phyloP scores from a whole-genome alignment of 129 eudicot species.

The Rutidosis leptorrhynchoides region DNA sequence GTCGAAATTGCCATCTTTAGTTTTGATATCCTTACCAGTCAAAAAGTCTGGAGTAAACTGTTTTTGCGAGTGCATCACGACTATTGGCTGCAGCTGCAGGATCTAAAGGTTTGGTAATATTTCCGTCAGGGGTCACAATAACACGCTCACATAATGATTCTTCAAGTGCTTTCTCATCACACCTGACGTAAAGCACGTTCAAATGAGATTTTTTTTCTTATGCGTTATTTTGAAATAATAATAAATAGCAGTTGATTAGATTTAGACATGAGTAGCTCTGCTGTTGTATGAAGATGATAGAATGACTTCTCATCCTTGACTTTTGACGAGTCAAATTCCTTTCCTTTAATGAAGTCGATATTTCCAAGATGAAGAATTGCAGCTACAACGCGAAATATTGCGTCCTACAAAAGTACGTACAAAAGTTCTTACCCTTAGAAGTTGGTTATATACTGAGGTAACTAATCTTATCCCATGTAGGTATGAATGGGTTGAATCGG shows the following conservation, averaged over 20 bases:
- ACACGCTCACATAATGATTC: constrained; percentile 92
- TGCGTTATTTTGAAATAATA: constrained; percentile 7
- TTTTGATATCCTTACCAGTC: constrained; percentile 59
- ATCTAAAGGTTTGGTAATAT: constrained; percentile 83
- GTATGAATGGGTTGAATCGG: neutral
- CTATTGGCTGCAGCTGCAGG: constrained; percentile 81
- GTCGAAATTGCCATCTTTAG: neutral
- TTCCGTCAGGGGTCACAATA: constrained; percentile 97
- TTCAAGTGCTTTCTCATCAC: constrained; percentile 71
- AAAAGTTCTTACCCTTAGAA: constrained; percentile 4
- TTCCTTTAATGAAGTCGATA: constrained; percentile 79
- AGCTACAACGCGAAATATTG: constrained; percentile 96
- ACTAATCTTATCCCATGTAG: constrained; percentile 1
- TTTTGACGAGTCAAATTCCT: constrained; percentile 86
- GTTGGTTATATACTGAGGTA: constrained; percentile 10
- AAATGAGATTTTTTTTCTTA: constrained; percentile 8
- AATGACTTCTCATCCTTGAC: constrained; percentile 71
- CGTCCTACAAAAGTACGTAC: constrained; percentile 52
- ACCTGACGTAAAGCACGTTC: constrained; percentile 45
- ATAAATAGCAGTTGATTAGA: constrained; percentile 15
- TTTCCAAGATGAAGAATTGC: constrained; percentile 98
- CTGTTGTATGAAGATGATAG: constrained; percentile 78
- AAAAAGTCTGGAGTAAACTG: constrained; percentile 87
- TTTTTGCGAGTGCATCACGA: constrained; percentile 96
- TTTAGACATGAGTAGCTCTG: constrained; percentile 84